These are phyloP conservation scores for Phytophthora kernoviae DNA, from an alignment of 352 stramenopile species.

Conservation along the genomic window DNA sequence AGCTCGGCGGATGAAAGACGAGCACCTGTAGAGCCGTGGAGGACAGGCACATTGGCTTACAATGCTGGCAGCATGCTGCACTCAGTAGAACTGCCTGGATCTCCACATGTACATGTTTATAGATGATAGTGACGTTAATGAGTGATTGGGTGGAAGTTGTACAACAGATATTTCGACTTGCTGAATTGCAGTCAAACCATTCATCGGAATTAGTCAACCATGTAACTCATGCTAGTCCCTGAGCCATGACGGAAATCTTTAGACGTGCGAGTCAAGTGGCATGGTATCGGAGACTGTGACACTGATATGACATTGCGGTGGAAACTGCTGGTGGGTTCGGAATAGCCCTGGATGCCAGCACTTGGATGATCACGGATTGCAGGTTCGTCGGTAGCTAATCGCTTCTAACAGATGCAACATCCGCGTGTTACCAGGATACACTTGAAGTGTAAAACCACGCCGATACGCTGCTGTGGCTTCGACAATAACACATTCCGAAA, in stretches of 20 bases:
- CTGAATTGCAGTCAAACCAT: neutral
- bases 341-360: neutral
- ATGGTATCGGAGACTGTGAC: conserved; percentile 1
- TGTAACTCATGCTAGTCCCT: too few relatives aligned
- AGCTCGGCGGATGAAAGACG: neutral
- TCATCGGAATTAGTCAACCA: too few relatives aligned
- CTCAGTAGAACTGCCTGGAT: neutral
- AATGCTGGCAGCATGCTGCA: neutral
- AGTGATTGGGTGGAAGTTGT: neutral
- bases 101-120: neutral
- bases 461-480: too few relatives aligned
- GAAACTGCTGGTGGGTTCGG: conserved; percentile 2
- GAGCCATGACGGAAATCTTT: too few relatives aligned
- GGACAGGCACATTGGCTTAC: neutral
- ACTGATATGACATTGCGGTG: neutral
- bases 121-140: conserved; percentile 1
- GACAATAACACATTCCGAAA: too few relatives aligned
- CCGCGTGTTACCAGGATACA: too few relatives aligned
- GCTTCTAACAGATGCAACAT: too few relatives aligned
- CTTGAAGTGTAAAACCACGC: too few relatives aligned
- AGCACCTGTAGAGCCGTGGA: neutral
- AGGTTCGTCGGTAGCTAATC: too few relatives aligned
- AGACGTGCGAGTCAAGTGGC: neutral
- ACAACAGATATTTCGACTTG: neutral
- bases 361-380: neutral